A percentile compares a stretch with the other conserved stretches of the same genome.
These are phyloP conservation scores for Evansstolkia leycettana DNA, from an alignment of 495 filamentous ascomycete genomes.

Conservation along the genomic window DNA sequence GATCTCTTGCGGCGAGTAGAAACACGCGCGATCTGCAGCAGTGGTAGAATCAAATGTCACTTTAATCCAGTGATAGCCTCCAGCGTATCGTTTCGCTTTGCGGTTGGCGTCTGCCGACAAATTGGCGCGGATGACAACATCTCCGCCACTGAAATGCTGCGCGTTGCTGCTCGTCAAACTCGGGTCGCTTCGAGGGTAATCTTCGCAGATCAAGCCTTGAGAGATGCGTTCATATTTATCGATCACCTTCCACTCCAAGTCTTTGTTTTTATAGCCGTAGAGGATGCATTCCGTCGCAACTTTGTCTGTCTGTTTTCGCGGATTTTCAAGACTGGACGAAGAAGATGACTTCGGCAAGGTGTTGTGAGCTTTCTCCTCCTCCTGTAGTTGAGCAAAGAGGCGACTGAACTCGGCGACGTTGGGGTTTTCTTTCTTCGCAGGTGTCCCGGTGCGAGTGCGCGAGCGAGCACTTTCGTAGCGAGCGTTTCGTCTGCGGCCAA, in stretches of 20 bases:
- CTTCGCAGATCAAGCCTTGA: constrained; percentile 70
- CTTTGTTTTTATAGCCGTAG: constrained; percentile 62
- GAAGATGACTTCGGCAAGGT: constrained; percentile 30
- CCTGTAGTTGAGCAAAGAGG: constrained; percentile 31
- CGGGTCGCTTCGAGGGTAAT: constrained; percentile 59
- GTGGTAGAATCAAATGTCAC: constrained; percentile 77
- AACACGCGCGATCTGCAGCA: constrained; percentile 64
- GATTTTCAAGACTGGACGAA: constrained; percentile 28
- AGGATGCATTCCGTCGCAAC: constrained; percentile 73
- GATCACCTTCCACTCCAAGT: constrained; percentile 71
- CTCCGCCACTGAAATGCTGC: constrained; percentile 45
- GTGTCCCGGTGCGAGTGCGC: constrained; percentile 47
- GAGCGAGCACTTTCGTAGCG: constrained; percentile 38
- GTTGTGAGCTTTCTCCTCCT: constrained; percentile 23
- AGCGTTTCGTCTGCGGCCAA: constrained; percentile 42
- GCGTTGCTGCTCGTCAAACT: constrained; percentile 41
- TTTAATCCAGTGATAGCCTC: constrained; percentile 84
- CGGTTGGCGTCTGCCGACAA: constrained; percentile 57
- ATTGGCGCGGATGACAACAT: constrained; percentile 46
- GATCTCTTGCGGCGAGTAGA: constrained; percentile 63
- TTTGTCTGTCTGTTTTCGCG: constrained; percentile 33
- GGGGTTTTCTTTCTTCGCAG: constrained; percentile 45
- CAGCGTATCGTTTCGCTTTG: constrained; percentile 62
- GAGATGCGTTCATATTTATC: constrained; percentile 69
- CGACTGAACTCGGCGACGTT: constrained; percentile 40